Evolutionary conservation across 352 stramenopile genomes (phyloP).

Genomic region (Phytopythium mirpurense): DNA sequence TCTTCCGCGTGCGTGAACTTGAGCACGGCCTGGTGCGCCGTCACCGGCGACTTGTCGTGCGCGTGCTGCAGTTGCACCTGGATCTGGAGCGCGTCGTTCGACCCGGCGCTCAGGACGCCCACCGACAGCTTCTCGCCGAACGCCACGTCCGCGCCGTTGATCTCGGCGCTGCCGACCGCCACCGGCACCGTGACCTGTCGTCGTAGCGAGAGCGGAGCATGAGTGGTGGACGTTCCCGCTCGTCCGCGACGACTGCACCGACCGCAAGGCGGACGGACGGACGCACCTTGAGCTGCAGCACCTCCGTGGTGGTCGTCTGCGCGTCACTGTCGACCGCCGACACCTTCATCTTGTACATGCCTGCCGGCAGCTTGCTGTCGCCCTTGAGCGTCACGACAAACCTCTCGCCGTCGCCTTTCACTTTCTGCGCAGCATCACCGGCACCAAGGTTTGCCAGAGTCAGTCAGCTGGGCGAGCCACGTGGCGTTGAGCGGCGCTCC

Average conservation of each 20-base stretch:
- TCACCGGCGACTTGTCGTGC: constrained; percentile 46
- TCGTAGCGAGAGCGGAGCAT: background rate
- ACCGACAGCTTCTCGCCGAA: constrained; percentile 47
- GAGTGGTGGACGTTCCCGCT: background rate
- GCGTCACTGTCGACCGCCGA: constrained; percentile 29
- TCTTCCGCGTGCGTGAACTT: constrained; percentile 54
- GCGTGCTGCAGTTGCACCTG: constrained; percentile 53
- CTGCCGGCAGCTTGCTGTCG: constrained; percentile 40
- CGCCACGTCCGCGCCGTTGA: constrained; percentile 51
- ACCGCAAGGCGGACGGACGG: no score
- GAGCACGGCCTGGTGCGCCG: constrained; percentile 76
- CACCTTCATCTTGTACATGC: constrained; percentile 84
- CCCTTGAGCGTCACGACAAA: constrained; percentile 40
- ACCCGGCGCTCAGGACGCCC: constrained; percentile 51
- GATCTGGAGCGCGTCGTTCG: constrained; percentile 48
- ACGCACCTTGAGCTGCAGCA: constrained; percentile 61
- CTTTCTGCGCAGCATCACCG: constrained; percentile 26
- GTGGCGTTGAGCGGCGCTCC: background rate
- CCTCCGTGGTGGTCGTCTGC: constrained; percentile 44
- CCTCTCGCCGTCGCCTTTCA: constrained; percentile 54
- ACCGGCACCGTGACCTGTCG: constrained; percentile 54
- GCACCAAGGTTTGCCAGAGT: no score
- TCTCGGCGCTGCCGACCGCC: constrained; percentile 36
- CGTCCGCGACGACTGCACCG: background rate
- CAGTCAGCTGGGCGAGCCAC: background rate